These are phyloP conservation scores for Quercus tomentella DNA, from an alignment of 331 rosid species.

Conservation along the genomic window DNA sequence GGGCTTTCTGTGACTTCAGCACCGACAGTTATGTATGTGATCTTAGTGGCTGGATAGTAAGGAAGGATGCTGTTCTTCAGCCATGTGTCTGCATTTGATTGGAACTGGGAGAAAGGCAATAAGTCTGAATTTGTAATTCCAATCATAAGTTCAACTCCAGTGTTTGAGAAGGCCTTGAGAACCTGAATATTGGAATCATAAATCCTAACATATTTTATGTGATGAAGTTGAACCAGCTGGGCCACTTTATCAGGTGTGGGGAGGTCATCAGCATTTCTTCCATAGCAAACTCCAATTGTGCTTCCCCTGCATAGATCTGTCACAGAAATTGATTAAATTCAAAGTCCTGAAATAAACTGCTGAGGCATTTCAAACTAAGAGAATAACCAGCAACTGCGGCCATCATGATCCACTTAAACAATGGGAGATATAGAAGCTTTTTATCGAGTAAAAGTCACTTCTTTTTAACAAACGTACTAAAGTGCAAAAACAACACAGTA, in stretches of 20 bases:
- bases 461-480: background rate
- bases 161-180: constrained; percentile 90
- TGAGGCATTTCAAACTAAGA: background rate
- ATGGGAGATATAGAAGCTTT: background rate
- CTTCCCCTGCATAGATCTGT: constrained; percentile 79
- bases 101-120: constrained; percentile 81
- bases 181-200: constrained; percentile 86
- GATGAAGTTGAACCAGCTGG: constrained; percentile 77
- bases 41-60: constrained; percentile 81
- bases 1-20: constrained; percentile 86
- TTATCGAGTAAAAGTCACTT: background rate
- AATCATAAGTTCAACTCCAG: constrained; percentile 89
- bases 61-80: constrained; percentile 84
- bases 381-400: background rate
- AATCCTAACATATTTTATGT: constrained; percentile 73
- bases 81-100: constrained; percentile 89
- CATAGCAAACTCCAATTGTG: constrained; percentile 84
- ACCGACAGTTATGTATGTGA: constrained; percentile 87
- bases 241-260: constrained; percentile 95
- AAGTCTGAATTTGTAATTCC: constrained; percentile 81
- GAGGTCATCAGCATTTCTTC: constrained; percentile 95
- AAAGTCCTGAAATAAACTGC: background rate
- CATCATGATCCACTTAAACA: background rate
- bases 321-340: constrained; percentile 5
- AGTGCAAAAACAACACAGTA: background rate